Percentiles rank a stretch among this genome's conserved stretches.
Conservation (phyloP, 2,329 filamentous ascomycete genomes). For the Aspergillus terreus region DNA sequence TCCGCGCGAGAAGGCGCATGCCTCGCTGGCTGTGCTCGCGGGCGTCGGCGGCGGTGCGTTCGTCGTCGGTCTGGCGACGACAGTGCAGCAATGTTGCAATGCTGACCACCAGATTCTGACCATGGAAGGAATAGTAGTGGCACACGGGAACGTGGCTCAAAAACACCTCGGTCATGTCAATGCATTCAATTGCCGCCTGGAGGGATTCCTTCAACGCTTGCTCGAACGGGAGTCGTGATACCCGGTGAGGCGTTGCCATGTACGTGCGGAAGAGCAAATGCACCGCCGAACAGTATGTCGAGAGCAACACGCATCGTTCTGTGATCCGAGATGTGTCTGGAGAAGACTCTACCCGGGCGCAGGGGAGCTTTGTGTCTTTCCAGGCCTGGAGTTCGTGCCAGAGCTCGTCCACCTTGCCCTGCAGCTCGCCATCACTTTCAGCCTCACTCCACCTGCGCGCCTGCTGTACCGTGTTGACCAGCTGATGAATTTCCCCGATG, state of each 20-base stretch:
- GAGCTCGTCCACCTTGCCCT: not conserved
- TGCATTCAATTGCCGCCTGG: conserved; percentile 2
- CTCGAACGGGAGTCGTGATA: not conserved
- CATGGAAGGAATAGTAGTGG: conserved; percentile 5
- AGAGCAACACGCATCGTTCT: conserved; percentile 4
- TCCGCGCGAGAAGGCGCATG: not conserved
- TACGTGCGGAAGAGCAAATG: conserved; percentile 4
- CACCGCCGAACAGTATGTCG: conserved; percentile 4
- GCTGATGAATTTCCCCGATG: not conserved
- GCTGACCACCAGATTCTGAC: conserved; percentile 4
- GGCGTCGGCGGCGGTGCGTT: not conserved
- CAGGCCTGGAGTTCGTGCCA: conserved; percentile 3
- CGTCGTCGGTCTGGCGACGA: conserved; percentile 1
- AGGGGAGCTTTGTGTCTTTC: not conserved
- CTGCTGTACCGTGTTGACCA: conserved; percentile 1
- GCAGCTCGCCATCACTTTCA: not conserved
- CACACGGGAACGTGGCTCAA: not conserved
- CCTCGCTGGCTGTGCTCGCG: not conserved
- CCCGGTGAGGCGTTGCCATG: conserved; percentile 3
- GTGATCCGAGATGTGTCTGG: not conserved
- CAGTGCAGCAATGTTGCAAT: conserved; percentile 2
- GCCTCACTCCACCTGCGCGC: conserved; percentile 1
- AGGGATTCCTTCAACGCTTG: not conserved
- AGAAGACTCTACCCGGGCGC: not conserved
- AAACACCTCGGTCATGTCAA: not conserved